phyloP scores from a whole-genome alignment of 441 rosid genomes.

The Aquilaria agallochum region DNA sequence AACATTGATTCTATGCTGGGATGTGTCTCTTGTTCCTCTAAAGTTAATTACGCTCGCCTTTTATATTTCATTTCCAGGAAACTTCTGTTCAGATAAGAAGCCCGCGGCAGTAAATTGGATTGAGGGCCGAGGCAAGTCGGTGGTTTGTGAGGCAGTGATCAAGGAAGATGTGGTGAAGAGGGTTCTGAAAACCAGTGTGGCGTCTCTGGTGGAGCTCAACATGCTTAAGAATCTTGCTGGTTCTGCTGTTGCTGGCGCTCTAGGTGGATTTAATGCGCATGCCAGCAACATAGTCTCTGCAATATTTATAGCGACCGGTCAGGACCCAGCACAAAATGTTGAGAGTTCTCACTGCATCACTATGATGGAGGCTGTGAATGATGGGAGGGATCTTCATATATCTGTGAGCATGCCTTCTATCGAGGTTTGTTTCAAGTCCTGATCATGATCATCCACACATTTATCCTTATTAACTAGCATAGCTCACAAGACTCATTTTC shows the following conservation, averaged over 20 bases:
- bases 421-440: constrained; percentile 41
- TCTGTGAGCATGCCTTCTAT: constrained; percentile 93
- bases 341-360: constrained; percentile 96
- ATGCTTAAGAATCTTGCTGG: constrained; percentile 89
- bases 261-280: constrained; percentile 95
- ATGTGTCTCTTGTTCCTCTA: not conserved
- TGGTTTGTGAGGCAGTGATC: constrained; percentile 83
- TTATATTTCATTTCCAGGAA: constrained; percentile 34
- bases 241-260: constrained; percentile 85
- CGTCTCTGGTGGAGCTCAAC: constrained; percentile 81
- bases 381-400: constrained; percentile 72
- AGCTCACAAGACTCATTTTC: constrained; percentile 1
- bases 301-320: constrained; percentile 84
- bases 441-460: not conserved
- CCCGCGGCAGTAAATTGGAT: constrained; percentile 95
- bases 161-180: constrained; percentile 72
- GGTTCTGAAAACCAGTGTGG: constrained; percentile 69
- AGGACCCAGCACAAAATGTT: constrained; percentile 93
- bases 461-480: not conserved
- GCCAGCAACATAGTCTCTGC: constrained; percentile 93
- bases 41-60: not conserved
- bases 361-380: constrained; percentile 91
- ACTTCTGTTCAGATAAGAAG: constrained; percentile 89
- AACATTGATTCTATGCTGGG: not conserved
- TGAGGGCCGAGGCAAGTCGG: constrained; percentile 89